Conservation (phyloP, 2,329 filamentous ascomycete species). For the Chaetothyriales sp. region DNA sequence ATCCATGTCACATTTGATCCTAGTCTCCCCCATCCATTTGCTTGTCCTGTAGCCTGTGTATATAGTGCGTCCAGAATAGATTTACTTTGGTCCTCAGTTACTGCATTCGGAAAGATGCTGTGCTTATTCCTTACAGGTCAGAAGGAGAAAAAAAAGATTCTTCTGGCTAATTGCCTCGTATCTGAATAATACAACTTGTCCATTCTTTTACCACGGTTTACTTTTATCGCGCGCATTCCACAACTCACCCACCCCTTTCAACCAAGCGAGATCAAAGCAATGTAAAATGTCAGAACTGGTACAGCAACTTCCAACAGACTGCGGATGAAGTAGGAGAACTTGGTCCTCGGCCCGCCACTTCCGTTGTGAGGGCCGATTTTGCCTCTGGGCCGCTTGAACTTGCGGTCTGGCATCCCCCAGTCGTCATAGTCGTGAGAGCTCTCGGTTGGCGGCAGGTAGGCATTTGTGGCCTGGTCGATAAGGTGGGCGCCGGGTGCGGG, state of each 20-base stretch:
- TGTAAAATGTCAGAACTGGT: constrained; percentile 52
- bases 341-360: constrained; percentile 33
- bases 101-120: no score
- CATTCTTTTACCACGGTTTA: background rate
- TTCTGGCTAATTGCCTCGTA: no score
- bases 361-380: constrained; percentile 17
- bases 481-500: constrained; percentile 22
- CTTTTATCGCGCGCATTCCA: background rate
- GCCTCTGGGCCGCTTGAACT: background rate
- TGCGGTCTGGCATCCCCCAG: constrained; percentile 8
- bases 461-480: constrained; percentile 8
- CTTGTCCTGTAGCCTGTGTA: no score
- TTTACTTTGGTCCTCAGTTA: no score
- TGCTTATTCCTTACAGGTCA: no score
- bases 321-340: constrained; percentile 47
- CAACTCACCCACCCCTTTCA: constrained; percentile 23
- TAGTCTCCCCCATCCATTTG: no score
- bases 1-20: no score
- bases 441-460: background rate
- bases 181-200: no score
- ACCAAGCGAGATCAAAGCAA: constrained; percentile 52
- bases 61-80: no score
- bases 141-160: no score
- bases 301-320: constrained; percentile 50
- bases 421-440: constrained; percentile 7